Conservation (phyloP, 305 asterid species). For the Fraxinus velutina region DNA sequence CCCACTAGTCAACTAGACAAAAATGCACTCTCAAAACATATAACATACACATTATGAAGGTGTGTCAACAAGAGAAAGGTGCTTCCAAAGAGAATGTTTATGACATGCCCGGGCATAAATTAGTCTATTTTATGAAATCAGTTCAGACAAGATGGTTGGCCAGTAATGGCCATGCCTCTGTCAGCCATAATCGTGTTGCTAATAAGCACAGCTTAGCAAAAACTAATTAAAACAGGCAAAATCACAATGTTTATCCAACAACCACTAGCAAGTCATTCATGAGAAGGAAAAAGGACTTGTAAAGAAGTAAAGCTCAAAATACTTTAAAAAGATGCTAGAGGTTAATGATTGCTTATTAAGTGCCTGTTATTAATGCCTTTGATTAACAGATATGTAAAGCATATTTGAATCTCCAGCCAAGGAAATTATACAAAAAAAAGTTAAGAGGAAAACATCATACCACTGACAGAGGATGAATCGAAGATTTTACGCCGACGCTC, state of each 20-base stretch:
- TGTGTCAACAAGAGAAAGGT: background rate
- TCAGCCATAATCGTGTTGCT: background rate
- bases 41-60: background rate
- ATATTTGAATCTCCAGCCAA: constrained; percentile 17
- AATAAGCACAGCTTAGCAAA: background rate
- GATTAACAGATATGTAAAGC: background rate
- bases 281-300: background rate
- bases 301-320: constrained; percentile 5
- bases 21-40: background rate
- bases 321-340: background rate
- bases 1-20: background rate
- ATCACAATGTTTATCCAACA: background rate
- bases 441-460: constrained; percentile 31
- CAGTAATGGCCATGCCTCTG: background rate
- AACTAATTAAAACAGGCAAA: background rate
- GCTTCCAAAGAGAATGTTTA: background rate
- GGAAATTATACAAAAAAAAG: background rate
- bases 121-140: background rate
- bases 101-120: background rate
- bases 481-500: constrained; percentile 53
- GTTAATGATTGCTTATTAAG: background rate
- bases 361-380: background rate
- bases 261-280: background rate
- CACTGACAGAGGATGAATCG: constrained; percentile 48
- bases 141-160: background rate